A percentile compares a stretch with the other conserved stretches of the same genome.
Conservation (phyloP, 495 filamentous ascomycete genomes). For the Penicillium salamii region DNA sequence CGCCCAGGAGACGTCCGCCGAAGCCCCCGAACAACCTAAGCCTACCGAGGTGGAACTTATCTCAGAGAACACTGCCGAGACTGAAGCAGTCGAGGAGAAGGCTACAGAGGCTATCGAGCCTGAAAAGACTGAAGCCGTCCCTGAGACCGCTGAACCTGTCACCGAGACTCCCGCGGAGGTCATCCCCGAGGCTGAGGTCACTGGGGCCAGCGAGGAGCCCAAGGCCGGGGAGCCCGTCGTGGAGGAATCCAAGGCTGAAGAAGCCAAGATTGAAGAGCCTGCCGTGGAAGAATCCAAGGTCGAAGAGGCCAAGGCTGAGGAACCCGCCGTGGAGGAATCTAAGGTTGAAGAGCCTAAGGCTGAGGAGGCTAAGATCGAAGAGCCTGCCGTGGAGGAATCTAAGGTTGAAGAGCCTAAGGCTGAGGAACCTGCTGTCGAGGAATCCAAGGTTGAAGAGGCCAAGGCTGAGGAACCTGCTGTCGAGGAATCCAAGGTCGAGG, state of each 20-base stretch:
- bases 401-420: constrained; percentile 11
- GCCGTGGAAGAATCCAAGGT: constrained; percentile 9
- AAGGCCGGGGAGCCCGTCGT: not conserved
- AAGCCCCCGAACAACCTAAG: constrained; percentile 13
- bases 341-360: constrained; percentile 13
- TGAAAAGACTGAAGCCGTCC: not conserved
- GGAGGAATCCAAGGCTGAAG: constrained; percentile 10
- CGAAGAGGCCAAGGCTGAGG: not conserved
- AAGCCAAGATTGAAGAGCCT: constrained; percentile 9
- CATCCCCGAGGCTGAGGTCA: not conserved
- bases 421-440: constrained; percentile 9
- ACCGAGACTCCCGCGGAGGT: not conserved
- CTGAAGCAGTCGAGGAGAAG: constrained; percentile 5
- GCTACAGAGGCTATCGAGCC: not conserved
- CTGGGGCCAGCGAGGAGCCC: not conserved
- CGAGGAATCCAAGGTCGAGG: constrained; percentile 6
- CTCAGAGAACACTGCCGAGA: constrained; percentile 4
- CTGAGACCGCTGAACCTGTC: constrained; percentile 6
- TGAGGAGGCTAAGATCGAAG: constrained; percentile 4
- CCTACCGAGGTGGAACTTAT: constrained; percentile 7
- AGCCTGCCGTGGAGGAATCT: constrained; percentile 17
- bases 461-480: not conserved
- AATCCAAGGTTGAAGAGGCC: not conserved
- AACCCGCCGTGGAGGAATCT: not conserved
- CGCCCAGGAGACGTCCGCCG: constrained; percentile 2